These are phyloP conservation scores for Lentinus polychrous DNA, from an alignment of 1,284 basidiomycete species.

Conservation along the genomic window DNA sequence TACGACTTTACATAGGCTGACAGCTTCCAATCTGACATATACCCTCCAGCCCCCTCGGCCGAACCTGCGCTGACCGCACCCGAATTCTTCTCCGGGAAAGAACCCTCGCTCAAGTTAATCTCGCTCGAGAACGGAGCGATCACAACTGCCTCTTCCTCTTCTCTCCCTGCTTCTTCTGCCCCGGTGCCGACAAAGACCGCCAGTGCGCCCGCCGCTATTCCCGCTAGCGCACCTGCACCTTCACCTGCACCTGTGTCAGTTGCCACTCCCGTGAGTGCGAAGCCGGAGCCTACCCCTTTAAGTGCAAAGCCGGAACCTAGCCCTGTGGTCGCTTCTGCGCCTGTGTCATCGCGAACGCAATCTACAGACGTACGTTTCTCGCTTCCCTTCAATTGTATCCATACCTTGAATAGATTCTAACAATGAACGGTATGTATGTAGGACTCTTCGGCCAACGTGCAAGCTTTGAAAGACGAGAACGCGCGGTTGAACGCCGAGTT, in stretches of 20 bases:
- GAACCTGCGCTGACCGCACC: constrained; percentile 76
- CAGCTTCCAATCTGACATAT: constrained; percentile 91
- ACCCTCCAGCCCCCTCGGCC: constrained; percentile 80
- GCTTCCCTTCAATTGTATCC: too few species aligned
- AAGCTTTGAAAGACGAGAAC: constrained; percentile 49
- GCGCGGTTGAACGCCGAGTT: constrained; percentile 54
- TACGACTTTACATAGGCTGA: constrained; percentile 49
- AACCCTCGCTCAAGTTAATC: constrained; percentile 63
- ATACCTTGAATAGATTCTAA: too few species aligned
- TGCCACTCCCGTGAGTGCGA: too few species aligned
- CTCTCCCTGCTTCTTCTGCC: constrained; percentile 15
- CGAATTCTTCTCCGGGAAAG: constrained; percentile 87
- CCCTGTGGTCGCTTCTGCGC: too few species aligned
- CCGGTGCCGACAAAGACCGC: not conserved
- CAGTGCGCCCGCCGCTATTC: too few species aligned
- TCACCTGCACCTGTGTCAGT: too few species aligned
- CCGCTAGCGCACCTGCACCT: too few species aligned
- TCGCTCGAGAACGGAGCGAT: constrained; percentile 54
- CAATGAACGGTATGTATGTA: constrained; percentile 12
- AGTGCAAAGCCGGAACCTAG: too few species aligned
- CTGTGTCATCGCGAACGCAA: too few species aligned
- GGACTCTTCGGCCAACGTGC: constrained; percentile 14
- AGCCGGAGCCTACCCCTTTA: too few species aligned
- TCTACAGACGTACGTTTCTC: too few species aligned
- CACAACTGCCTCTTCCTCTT: constrained; percentile 29